Evolutionary conservation across 768 basidiomycete species (phyloP).

Genomic region (Krasilnikovozyma curviuscula): DNA sequence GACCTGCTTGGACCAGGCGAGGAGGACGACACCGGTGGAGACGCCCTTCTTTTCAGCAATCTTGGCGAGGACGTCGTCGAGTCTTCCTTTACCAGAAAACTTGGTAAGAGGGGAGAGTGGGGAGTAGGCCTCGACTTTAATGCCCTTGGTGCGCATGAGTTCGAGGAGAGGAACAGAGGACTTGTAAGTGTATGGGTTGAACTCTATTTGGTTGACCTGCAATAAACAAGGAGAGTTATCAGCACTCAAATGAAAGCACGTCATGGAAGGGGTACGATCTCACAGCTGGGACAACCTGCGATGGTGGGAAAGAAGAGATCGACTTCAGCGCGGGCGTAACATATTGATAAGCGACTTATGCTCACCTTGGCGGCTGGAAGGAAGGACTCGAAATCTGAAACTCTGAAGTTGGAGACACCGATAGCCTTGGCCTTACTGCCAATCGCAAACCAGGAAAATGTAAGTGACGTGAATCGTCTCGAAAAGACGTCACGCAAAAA

Average conservation of each 20-base stretch:
- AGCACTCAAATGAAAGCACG: not conserved
- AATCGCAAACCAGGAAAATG: too few relatives aligned
- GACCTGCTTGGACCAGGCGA: constrained; percentile 4
- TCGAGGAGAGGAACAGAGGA: constrained; percentile 17
- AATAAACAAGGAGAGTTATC: not conserved
- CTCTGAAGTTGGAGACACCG: constrained; percentile 29
- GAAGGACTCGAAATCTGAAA: constrained; percentile 24
- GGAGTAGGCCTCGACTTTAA: constrained; percentile 20
- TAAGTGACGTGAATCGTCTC: too few relatives aligned
- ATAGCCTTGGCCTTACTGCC: constrained; percentile 29
- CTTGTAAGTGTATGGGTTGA: constrained; percentile 26
- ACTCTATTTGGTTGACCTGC: constrained; percentile 23
- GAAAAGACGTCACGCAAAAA: too few relatives aligned
- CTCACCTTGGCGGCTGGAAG: constrained; percentile 20
- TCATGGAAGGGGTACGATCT: not conserved
- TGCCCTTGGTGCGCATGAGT: constrained; percentile 19
- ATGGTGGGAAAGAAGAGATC: not conserved
- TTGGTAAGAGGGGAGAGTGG: constrained; percentile 17
- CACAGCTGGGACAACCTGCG: constrained; percentile 16
- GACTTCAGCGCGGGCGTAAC: not conserved
- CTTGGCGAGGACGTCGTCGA: not conserved
- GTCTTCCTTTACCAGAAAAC: not conserved
- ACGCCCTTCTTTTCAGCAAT: not conserved
- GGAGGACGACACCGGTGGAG: not conserved
- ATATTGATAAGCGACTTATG: not conserved